Base-by-base conservation (phyloP, 2,329 filamentous ascomycete genomes). In the Aspergillus uvarum region DNA sequence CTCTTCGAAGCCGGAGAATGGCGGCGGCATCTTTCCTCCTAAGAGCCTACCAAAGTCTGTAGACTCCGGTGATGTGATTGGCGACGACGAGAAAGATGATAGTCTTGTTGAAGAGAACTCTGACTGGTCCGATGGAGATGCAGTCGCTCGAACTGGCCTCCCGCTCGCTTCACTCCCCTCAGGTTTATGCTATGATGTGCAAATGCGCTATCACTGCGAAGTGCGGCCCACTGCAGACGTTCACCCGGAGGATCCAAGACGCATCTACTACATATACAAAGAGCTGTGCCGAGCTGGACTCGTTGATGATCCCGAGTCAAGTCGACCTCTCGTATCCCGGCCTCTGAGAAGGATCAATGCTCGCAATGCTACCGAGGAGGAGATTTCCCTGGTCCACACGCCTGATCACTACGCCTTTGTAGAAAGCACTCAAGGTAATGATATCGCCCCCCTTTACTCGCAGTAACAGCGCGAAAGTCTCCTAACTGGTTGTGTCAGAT, bases 191-290 rank as follows among this genome's bases (percentile, higher is more conserved):
- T 99, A 98, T 73, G 95, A 99, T 78, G 88, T 91, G 59, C 87
- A 94, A 32, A 99, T 99, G 95, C 92, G 95, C 62, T 89, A 96
- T 62, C 95, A 99, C 74, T 90, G 92, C 57, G 96, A 97, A 72
- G 87, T 91, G 16, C 88, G 91, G 19, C 80, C 82, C 3, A 78
- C 80, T 3, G 76, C 80, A 19, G 89, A 94, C 22, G 89, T 96
- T 54, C 95, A 99, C 70, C 95, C 95, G 0, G 95, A 99, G 75
- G 95, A 99, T 69, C 95, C 95, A 1, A 84, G 92, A 29, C 87
- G 95, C 14, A 97, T 99, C 61, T 91, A 93, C 68, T 89, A 91
- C 69, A 99, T 99, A 67, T 96, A 95, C 82, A 89, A 91, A 67
- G 91, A 91, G 44, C 89, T 99, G 67, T 92, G 90, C 72, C 84